Conservation (phyloP, 176 grass and related monocot species). For the Oryza meridionalis region DNA sequence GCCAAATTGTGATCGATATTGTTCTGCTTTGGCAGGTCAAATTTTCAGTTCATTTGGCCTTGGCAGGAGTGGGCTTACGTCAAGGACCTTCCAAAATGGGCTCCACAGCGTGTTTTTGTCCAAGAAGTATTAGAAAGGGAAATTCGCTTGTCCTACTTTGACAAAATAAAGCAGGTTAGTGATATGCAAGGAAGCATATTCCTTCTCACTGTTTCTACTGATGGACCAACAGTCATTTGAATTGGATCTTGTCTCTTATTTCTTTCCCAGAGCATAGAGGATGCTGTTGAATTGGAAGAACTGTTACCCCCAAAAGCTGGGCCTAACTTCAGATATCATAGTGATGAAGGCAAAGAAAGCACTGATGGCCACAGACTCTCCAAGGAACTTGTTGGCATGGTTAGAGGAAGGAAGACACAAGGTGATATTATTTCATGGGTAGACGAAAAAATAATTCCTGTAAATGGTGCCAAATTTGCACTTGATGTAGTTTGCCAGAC, state of each 20-base stretch:
- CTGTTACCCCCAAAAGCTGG: conserved; percentile 90
- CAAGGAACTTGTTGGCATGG: conserved; percentile 75
- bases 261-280: conserved; percentile 80
- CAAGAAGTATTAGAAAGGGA: conserved; percentile 99
- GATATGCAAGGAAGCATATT: conserved; percentile 16
- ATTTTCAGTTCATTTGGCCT: conserved; percentile 97
- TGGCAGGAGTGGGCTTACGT: conserved; percentile 97
- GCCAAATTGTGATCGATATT: conserved; percentile 30
- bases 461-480: conserved; percentile 73
- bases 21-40: conserved; percentile 61
- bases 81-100: conserved; percentile 93
- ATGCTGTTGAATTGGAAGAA: conserved; percentile 78
- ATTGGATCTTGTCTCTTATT: conserved; percentile 17
- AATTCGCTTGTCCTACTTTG: conserved; percentile 83
- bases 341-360: conserved; percentile 59
- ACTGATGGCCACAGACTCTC: conserved; percentile 58
- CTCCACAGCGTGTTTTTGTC: conserved; percentile 91
- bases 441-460: conserved; percentile 76
- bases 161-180: conserved; percentile 98
- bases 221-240: conserved; percentile 10
- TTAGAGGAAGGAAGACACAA: conserved; percentile 75
- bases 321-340: conserved; percentile 74
- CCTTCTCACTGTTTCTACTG: conserved; percentile 11
- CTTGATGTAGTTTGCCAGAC: conserved; percentile 87
- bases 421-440: conserved; percentile 84